Evolutionary conservation across 352 stramenopile genomes (phyloP), one percentile per base, ranked within the genome.

Genomic region (Stramenopiles sp.): DNA sequence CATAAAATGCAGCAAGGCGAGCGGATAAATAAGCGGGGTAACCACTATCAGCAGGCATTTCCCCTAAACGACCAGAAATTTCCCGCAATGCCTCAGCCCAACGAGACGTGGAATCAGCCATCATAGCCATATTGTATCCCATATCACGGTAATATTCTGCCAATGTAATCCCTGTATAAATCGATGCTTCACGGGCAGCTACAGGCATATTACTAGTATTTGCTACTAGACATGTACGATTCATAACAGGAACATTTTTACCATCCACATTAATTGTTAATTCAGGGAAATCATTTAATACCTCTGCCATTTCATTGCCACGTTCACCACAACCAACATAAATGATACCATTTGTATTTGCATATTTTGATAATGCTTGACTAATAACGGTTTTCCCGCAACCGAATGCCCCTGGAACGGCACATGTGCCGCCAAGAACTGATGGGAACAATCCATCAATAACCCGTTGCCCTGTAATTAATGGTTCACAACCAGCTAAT

Each of bases 131-230:
- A 84, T 99, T 98, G 93, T 98, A 98, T 43, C 92, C 91, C 86
- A 94, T 89, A 88, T 99, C 96, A 86, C 96, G 91, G 88, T 98
- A 99, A 87, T 98, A 98, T 86, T 99, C 94, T 73, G 95, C 93
- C 63, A 99, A 87, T 65, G 95, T 98, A 81, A 99, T 98, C 74
- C 92, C 91, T 69, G 96, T 99, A 90, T 99, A 99, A 83, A 99
- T 99, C 38, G 92, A 98, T 31, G 96, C 96, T 86, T 99, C 96
- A 88, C 96, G 94, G 31, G 96, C 96, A 74, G 96, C 96, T 83
- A 99, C 96, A 74, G 96, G 96, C 96, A 99, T 99, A 91, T 99
- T 99, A 86, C 93, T 98, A n/a, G 96, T 99, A 87, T 99, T 99
- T 78, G 96, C 96, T 78, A 99, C 96, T 32, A 99, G 87, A 63